Evolutionary conservation across 306 rosid genomes (phyloP).

Genomic region (Cucumis cinereus): DNA sequence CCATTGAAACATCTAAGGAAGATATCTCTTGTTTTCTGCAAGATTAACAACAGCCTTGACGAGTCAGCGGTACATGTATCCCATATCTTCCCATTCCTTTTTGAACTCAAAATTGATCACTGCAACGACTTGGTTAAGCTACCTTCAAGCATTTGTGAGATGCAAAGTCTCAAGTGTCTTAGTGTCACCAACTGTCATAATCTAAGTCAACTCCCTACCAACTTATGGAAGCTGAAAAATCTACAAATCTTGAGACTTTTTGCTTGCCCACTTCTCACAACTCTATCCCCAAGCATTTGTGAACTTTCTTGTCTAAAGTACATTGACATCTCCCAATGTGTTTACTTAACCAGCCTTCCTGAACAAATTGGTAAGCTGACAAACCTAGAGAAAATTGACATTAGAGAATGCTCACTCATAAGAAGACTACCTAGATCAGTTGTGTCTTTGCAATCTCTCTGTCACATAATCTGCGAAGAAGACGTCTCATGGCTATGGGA

Average conservation of each 20-base stretch:
- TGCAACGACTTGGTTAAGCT: constrained; percentile 53
- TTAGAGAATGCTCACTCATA: constrained; percentile 72
- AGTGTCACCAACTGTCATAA: constrained; percentile 75
- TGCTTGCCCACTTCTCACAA: constrained; percentile 53
- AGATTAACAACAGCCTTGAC: constrained; percentile 33
- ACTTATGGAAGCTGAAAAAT: constrained; percentile 32
- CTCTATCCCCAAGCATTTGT: constrained; percentile 43
- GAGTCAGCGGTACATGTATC: constrained; percentile 21
- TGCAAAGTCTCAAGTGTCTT: constrained; percentile 35
- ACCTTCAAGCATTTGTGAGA: constrained; percentile 52
- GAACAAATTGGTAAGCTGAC: constrained; percentile 31
- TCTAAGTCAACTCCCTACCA: constrained; percentile 37
- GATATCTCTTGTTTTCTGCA: constrained; percentile 53
- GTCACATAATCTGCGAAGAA: constrained; percentile 67
- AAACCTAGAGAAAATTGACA: constrained; percentile 71
- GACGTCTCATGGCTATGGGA: constrained; percentile 63
- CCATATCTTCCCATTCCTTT: constrained; percentile 40
- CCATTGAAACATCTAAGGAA: constrained; percentile 34
- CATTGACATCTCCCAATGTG: constrained; percentile 68
- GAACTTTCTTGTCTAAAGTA: constrained; percentile 40
- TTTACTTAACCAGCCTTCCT: constrained; percentile 45
- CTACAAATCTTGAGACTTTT: constrained; percentile 52
- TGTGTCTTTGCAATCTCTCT: constrained; percentile 28
- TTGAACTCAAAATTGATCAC: constrained; percentile 64
- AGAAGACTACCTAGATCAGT: constrained; percentile 41